Base-by-base conservation (phyloP, 345 rosid species). In the Ceriops decandra region DNA sequence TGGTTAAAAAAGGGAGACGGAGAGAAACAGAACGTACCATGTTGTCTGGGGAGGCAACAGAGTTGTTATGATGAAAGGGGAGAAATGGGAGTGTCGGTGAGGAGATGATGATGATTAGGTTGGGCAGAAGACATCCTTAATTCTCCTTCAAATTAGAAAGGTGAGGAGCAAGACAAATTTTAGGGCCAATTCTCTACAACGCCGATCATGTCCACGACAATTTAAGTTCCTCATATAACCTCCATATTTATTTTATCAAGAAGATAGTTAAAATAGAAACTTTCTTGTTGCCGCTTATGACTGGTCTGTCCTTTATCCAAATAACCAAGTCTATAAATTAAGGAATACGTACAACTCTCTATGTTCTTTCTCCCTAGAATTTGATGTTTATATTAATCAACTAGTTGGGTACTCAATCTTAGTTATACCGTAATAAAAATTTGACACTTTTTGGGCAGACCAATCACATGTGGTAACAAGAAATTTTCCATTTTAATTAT, bases 41-140 rank as follows among this genome's bases (percentile, higher is more conserved):
- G 80, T 76, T 54, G 62, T 66, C 51, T 59, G 62, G 10, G 10
- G 72, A 80, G 80, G 77, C 67, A 57, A 46, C 59, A 71, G 57
- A 63, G 64, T 57, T 38, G 73, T 60, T 58, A 63, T 38, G 32
- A 69, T 42, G 66, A 74, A 66, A 58, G 68, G 70, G 60, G 67
- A 74, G 73, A 69, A 73, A 67, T 63, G 69, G 26, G 59, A 69
- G 22, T 15, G 15, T 19, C 20, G 72, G 59, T 52, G 31, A 68
- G 52, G 47, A 67, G 64, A 76, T 68, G 24, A 24, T 27, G 17
- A 24, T 21, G 59, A 22, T 56, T 6, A 0, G 5, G 49, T 42
- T 42, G 49, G 63, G 66, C 24, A 46, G 56, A 52, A 76, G 71
- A 82, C 87, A 85, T 88, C 92, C 85, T 84, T 64, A 71, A 74